Percentiles rank a stretch among this genome's conserved stretches.
Conservation (phyloP, 2,329 filamentous ascomycete species). For the Scedosporium boydii region DNA sequence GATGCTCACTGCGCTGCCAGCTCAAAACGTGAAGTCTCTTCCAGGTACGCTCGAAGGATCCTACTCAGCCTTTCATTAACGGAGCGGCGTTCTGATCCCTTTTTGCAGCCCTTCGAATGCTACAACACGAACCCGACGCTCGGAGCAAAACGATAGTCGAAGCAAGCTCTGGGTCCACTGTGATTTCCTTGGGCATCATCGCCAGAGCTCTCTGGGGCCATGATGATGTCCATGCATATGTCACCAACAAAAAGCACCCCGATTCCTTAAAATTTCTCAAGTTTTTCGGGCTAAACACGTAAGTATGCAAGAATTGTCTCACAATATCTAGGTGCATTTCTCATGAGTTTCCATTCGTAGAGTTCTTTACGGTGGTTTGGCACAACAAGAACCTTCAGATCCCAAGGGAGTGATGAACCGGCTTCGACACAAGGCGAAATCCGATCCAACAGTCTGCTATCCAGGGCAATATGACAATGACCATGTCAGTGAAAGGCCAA, state of each 20-base stretch:
- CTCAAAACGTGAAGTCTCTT: slow-evolving; percentile 53
- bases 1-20: slow-evolving; percentile 53
- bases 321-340: not conserved
- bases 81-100: not conserved
- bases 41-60: slow-evolving; percentile 29
- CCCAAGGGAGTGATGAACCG: slow-evolving; percentile 21
- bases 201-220: slow-evolving; percentile 26
- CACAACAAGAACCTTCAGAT: slow-evolving; percentile 22
- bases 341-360: slow-evolving; percentile 10
- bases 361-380: slow-evolving; percentile 21
- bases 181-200: slow-evolving; percentile 42
- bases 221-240: slow-evolving; percentile 30
- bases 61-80: not conserved
- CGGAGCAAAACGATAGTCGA: slow-evolving; percentile 44
- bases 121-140: slow-evolving; percentile 29
- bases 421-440: slow-evolving; percentile 17
- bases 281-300: slow-evolving; percentile 24
- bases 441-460: slow-evolving; percentile 17
- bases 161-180: slow-evolving; percentile 53
- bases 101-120: slow-evolving; percentile 19
- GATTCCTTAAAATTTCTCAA: slow-evolving; percentile 22
- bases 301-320: slow-evolving; percentile 8
- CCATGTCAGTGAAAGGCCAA: slow-evolving; percentile 13
- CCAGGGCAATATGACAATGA: slow-evolving; percentile 25
- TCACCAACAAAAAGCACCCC: slow-evolving; percentile 37